These are phyloP conservation scores for Tubosaeta sp. DNA, from an alignment of 768 basidiomycete genomes.

Conservation along the genomic window DNA sequence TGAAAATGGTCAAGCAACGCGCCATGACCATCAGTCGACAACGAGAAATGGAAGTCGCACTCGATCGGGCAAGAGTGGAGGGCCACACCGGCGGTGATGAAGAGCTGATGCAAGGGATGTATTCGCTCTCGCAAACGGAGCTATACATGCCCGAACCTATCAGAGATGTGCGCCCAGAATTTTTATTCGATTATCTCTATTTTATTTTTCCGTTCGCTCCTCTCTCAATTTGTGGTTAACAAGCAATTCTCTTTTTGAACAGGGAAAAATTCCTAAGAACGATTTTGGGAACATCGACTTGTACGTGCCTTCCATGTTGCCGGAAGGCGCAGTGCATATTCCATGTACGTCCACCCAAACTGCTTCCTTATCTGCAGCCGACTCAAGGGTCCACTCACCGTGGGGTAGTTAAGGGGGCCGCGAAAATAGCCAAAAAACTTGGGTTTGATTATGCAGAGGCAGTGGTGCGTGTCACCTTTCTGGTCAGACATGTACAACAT, in stretches of 20 bases:
- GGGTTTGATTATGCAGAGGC: conserved; percentile 93
- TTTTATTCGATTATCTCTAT: background rate
- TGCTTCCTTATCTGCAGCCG: conserved; percentile 10
- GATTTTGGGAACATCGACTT: conserved; percentile 96
- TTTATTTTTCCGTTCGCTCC: conserved; percentile 1
- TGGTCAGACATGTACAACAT: background rate
- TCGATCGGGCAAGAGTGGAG: conserved; percentile 34
- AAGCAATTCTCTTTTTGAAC: conserved; percentile 10
- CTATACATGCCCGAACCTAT: conserved; percentile 75
- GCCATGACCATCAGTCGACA: conserved; percentile 75
- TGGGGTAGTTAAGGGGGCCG: conserved; percentile 70
- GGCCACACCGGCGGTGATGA: conserved; percentile 41
- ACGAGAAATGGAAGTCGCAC: conserved; percentile 65
- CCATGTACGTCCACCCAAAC: conserved; percentile 62
- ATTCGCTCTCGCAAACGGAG: conserved; percentile 81
- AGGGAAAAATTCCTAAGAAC: conserved; percentile 95
- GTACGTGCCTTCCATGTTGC: conserved; percentile 93
- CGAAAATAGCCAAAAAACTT: conserved; percentile 83
- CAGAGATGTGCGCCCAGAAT: conserved; percentile 75
- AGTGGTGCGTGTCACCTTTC: conserved; percentile 59
- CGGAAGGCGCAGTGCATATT: conserved; percentile 78
- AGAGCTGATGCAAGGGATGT: conserved; percentile 82
- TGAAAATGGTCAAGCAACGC: conserved; percentile 86
- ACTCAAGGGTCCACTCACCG: conserved; percentile 11
- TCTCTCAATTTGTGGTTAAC: background rate